Evolutionary conservation across 192 early-diverging fungal genomes (phyloP).

Genomic region (Backusella parvicylindrica): DNA sequence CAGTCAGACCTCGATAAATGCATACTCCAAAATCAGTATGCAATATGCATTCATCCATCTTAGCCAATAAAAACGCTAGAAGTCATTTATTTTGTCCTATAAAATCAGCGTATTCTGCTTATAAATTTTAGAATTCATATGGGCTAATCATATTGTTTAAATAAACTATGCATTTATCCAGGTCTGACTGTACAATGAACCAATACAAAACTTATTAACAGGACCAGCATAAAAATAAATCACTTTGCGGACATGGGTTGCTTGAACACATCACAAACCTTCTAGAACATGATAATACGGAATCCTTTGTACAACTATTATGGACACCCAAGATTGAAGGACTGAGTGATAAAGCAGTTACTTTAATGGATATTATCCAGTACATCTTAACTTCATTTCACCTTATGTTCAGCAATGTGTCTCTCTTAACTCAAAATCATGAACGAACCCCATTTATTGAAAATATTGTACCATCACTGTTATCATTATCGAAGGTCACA

Average conservation of each 20-base stretch:
- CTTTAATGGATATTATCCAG: not conserved
- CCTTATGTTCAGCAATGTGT: too few species aligned
- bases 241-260: not conserved
- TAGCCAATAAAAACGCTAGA: too few species aligned
- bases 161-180: too few species aligned
- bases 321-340: not conserved
- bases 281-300: not conserved
- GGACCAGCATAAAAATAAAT: not conserved
- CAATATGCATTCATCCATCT: too few species aligned
- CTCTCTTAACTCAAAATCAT: conserved; percentile 1
- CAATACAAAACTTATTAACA: not conserved
- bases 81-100: too few species aligned
- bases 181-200: not conserved
- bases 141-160: too few species aligned
- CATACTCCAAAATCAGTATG: too few species aligned
- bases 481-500: too few species aligned
- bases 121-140: too few species aligned
- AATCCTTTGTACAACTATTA: not conserved
- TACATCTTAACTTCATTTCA: not conserved
- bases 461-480: not conserved
- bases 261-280: not conserved
- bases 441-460: not conserved
- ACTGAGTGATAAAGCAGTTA: not conserved
- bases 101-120: too few species aligned
- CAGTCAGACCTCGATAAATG: too few species aligned